These are phyloP conservation scores for Pelargonium myrrhifolium DNA, from an alignment of 441 rosid species.

Conservation along the genomic window DNA sequence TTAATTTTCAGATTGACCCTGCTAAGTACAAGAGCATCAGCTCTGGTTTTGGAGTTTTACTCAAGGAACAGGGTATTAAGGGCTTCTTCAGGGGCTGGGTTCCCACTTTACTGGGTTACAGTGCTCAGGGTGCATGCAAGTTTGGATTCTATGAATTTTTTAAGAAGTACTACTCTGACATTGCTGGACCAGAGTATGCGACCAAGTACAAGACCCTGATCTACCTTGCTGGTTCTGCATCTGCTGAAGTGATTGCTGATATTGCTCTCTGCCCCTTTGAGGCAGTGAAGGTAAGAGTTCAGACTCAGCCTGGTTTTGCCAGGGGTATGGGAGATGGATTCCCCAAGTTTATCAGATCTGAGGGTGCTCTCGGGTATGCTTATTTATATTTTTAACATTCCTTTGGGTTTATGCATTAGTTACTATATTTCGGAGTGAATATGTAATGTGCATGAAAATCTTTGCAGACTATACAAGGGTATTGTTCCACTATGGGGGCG, in stretches of 20 bases:
- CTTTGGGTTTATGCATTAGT: neutral
- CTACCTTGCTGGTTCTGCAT: slow-evolving; percentile 98
- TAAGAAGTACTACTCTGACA: slow-evolving; percentile 83
- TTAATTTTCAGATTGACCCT: slow-evolving; percentile 68
- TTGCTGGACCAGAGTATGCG: slow-evolving; percentile 87
- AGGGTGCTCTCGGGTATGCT: slow-evolving; percentile 79
- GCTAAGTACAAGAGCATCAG: slow-evolving; percentile 89
- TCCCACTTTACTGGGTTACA: slow-evolving; percentile 92
- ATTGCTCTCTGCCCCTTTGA: slow-evolving; percentile 96
- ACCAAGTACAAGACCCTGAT: slow-evolving; percentile 93
- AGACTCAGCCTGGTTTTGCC: slow-evolving; percentile 99
- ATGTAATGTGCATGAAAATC: neutral
- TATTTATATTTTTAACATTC: neutral
- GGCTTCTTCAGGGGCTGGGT: slow-evolving; percentile 99
- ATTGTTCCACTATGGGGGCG: slow-evolving; percentile 99
- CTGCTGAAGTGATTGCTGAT: slow-evolving; percentile 99
- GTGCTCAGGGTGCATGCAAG: slow-evolving; percentile 99
- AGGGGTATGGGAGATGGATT: slow-evolving; percentile 89
- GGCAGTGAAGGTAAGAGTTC: slow-evolving; percentile 99
- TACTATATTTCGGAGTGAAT: neutral
- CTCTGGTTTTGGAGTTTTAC: slow-evolving; percentile 82
- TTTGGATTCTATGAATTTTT: slow-evolving; percentile 96
- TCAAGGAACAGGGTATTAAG: slow-evolving; percentile 83
- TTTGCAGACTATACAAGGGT: slow-evolving; percentile 88
- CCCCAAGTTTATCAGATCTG: slow-evolving; percentile 91